These are phyloP conservation scores for Bromus sterilis DNA, from an alignment of 176 grass and related monocot species.

Conservation along the genomic window DNA sequence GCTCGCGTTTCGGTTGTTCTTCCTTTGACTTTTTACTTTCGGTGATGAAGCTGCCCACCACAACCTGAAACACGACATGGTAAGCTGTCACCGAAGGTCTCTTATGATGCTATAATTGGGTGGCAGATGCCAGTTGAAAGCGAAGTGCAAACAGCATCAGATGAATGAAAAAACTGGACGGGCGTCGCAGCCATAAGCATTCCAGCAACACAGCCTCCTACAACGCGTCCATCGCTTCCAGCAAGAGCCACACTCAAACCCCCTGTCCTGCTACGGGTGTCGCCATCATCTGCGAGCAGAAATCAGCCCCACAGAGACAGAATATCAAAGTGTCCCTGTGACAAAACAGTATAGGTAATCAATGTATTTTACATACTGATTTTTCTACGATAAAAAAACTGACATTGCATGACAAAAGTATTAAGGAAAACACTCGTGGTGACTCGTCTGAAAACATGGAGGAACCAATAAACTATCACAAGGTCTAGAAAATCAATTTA, in stretches of 20 bases:
- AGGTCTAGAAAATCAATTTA: not conserved
- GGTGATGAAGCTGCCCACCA: constrained; percentile 82
- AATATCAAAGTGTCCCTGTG: constrained; percentile 97
- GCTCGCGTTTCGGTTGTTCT: constrained; percentile 53
- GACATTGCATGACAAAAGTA: not conserved
- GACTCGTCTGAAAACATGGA: not conserved
- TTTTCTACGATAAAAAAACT: not conserved
- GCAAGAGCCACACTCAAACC: constrained; percentile 84
- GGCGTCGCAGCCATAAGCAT: constrained; percentile 90
- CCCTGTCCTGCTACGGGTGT: constrained; percentile 85
- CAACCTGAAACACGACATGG: constrained; percentile 46
- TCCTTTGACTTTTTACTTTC: constrained; percentile 79
- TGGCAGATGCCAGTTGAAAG: not conserved
- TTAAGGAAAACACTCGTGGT: no score
- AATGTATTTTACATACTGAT: not conserved
- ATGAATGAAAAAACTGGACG: constrained; percentile 51
- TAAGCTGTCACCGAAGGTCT: not conserved
- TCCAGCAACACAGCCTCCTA: constrained; percentile 92
- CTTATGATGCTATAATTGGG: not conserved
- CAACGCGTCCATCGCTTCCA: constrained; percentile 84
- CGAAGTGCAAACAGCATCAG: not conserved
- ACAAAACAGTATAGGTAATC: not conserved
- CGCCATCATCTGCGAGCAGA: constrained; percentile 79
- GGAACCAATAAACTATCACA: not conserved
- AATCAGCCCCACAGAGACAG: constrained; percentile 95